Base-by-base conservation (phyloP, 1,284 basidiomycete species). In the Ceratobasidium sp. region DNA sequence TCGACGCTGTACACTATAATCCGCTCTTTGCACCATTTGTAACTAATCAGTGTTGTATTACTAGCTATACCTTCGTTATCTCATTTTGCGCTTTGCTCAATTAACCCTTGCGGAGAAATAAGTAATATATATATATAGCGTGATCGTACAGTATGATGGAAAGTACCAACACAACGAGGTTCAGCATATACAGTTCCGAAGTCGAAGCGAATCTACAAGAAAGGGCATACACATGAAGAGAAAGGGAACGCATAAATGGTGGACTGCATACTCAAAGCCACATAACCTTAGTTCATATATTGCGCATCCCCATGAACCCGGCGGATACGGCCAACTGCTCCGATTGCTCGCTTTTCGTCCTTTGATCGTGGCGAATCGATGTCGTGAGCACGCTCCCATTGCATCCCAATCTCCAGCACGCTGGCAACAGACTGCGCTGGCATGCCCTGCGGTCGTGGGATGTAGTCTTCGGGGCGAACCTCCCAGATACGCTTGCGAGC, bases 401-500 rank as follows among this genome's bases (percentile, higher is more conserved):
- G 69, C 54, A 72, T 72, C 43, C 69, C 69, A 22, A 72, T 72
- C 69, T 72, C 69, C 46, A 72, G 31, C 8, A 62, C 69, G 69
- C 69, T 72, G 54, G 69, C 27, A 24, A 72, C 58, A 14, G 69
- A 61, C 43, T 31, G 69, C 11, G 69, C 37, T 29, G 69, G 69
- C 37, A 48, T 9, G 8, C 56, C 69, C 34, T 49, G 14, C 31
- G 69, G 69, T 46, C 69, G 53, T 19, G 69, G 69, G 29, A 72
- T 46, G 31, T 72, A 72, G 1, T 72, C 56, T 27, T 72, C 69
- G n/a, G 69, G 56, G 19, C 58, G 51, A n/a, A 46, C 46, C 22
- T 72, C 69, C 69, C 69, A 72, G 58, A 72, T 72, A 29, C 69
- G 69, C 46, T 53, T 61, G 11, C 69, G 69, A 9, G 46, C 24